phyloP scores from a whole-genome alignment of 352 stramenopile species.

The Phytophthora pinifolia region DNA sequence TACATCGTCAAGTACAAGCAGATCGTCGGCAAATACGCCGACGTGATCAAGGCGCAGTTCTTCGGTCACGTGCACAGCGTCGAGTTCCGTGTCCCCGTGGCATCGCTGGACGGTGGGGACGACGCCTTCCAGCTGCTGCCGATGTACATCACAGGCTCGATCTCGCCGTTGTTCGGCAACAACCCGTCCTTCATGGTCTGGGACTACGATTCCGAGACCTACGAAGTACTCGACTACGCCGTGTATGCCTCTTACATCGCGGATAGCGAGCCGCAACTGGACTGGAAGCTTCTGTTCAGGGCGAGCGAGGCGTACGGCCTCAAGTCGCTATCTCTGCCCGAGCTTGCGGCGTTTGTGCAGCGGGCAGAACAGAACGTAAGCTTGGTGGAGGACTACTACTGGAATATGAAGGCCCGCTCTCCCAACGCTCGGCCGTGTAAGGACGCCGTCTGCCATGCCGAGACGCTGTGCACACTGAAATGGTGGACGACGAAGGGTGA shows the following conservation, averaged over 20 bases:
- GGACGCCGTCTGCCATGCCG: slow-evolving; percentile 45
- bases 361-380: slow-evolving; percentile 48
- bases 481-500: slow-evolving; percentile 82
- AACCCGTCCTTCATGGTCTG: slow-evolving; percentile 92
- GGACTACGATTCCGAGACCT: slow-evolving; percentile 74
- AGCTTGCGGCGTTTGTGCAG: slow-evolving; percentile 48
- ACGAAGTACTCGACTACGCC: slow-evolving; percentile 75
- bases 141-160: slow-evolving; percentile 80
- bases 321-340: slow-evolving; percentile 39
- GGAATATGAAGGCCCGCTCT: slow-evolving; percentile 84
- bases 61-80: slow-evolving; percentile 94
- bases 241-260: slow-evolving; percentile 80
- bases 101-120: slow-evolving; percentile 24
- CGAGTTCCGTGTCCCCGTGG: slow-evolving; percentile 84
- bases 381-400: slow-evolving; percentile 76
- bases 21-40: slow-evolving; percentile 69
- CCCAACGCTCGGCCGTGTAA: slow-evolving; percentile 47
- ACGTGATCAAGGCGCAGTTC: slow-evolving; percentile 86
- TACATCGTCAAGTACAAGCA: slow-evolving; percentile 87
- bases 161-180: slow-evolving; percentile 92
- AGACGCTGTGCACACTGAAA: slow-evolving; percentile 77
- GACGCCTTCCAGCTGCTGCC: slow-evolving; percentile 48
- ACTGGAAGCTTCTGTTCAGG: slow-evolving; percentile 63
- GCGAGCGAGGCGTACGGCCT: slow-evolving; percentile 65
- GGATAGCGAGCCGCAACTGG: slow-evolving; percentile 42